Conservation (phyloP, 768 basidiomycete species). For the Leucocoprinus birnbaumii region DNA sequence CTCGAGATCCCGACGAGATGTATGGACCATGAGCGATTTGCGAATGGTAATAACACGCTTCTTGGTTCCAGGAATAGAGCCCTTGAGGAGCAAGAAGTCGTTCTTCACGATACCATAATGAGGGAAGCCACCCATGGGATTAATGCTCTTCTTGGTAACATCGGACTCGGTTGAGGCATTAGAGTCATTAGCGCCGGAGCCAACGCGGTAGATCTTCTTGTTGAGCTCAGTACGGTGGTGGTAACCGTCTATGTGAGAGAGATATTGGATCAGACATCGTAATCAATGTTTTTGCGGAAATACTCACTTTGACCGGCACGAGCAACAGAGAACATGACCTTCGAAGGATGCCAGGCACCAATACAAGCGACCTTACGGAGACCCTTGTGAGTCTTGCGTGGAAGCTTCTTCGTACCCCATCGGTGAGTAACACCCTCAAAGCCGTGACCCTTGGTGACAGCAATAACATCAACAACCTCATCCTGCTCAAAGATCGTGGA, state of each 20-base stretch:
- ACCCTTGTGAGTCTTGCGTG: slow-evolving; percentile 99
- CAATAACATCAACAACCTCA: slow-evolving; percentile 94
- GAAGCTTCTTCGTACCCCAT: slow-evolving; percentile 99
- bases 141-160: slow-evolving; percentile 90
- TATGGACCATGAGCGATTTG: slow-evolving; percentile 96
- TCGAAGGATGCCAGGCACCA: slow-evolving; percentile 97
- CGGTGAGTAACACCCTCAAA: slow-evolving; percentile 99
- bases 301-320: slow-evolving; percentile 98
- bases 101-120: slow-evolving; percentile 99
- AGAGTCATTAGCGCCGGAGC: slow-evolving; percentile 67
- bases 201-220: slow-evolving; percentile 99
- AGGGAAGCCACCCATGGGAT: slow-evolving; percentile 98
- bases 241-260: slow-evolving; percentile 76
- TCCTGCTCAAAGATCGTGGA: slow-evolving; percentile 90
- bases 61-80: slow-evolving; percentile 92
- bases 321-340: slow-evolving; percentile 99
- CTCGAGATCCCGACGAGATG: slow-evolving; percentile 93
- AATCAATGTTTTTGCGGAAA: too few relatives aligned
- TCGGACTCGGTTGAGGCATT: slow-evolving; percentile 96
- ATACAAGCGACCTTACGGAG: slow-evolving; percentile 99
- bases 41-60: slow-evolving; percentile 98
- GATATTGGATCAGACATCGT: slow-evolving; percentile 7
- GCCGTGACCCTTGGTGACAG: slow-evolving; percentile 98
- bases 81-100: slow-evolving; percentile 97
- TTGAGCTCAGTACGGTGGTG: slow-evolving; percentile 97